Evolutionary conservation across 768 basidiomycete species (phyloP), one percentile per base, ranked within the genome.

Genomic region (Phlebiopsis gigantea): DNA sequence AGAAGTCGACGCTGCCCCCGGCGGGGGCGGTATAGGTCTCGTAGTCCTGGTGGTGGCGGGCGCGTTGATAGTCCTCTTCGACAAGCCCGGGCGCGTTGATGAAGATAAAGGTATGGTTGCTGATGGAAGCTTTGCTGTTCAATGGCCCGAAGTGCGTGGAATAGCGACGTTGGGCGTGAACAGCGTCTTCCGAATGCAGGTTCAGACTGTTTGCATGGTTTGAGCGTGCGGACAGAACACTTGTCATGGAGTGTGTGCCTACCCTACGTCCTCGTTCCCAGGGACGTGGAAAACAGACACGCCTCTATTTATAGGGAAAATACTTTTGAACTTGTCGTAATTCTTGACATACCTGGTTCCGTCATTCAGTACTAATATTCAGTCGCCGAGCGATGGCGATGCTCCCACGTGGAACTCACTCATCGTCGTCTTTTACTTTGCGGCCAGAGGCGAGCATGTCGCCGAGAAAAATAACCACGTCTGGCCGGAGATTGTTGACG

Each of bases 221-320:
- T 39, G 12, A 39, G 34, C 17, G 2, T 39, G n/a, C 19, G 57
- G 43, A 56, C 44, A 46, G 30, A 22, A 10, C 34, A 39, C 34
- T 17, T 3, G 34, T 34, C 12, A 39, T 10, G 34, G 12, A 10
- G 34, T 4, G 17, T 39, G 34, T 47, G 48, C 77, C 57, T 67
- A 90, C 83, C 89, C 90, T 30, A 88, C 77, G 64, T 98, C 96
- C 65, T 94, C 93, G 67, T 98, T 98, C 5, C 96, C 96, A 2
- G 93, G 87, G 26, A 95, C 77, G 66, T 83, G 88, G 69, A 85
- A 87, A 57, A 77, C 73, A 0, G 87, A 84, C 2, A 81, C 73
- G 17, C 65, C 61, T 6, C 68, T 60, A 9, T 74, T 61, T 5
- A 78, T 69, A 21, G 74, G 69, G 72, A 96, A 95, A 30, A 93